Evolutionary conservation across 345 rosid species (phyloP), one percentile per base, ranked within the genome.

Genomic region (Limnanthes douglasii): DNA sequence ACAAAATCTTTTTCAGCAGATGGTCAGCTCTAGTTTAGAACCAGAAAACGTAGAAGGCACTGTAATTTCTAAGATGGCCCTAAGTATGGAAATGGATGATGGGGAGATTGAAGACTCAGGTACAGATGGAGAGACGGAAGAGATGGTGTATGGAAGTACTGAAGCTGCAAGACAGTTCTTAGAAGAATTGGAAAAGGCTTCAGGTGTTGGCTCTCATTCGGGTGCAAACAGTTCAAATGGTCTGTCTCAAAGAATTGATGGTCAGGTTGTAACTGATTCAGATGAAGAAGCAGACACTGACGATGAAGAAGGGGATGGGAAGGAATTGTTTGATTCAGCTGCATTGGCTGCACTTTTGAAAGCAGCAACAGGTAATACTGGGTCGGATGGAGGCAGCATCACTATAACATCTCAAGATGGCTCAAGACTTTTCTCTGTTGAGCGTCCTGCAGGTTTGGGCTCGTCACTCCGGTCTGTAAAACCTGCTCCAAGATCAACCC

Each of bases 261-360:
- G 83, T 29, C 88, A 82, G 73, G 51, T 86, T 65, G 76, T 61
- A 16, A 66, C 83, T 1, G 98, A 90, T 45, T 78, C 95, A 1
- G 92, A 83, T n/a, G 95, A 78, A 46, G 93, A 83, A 52, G 90
- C 32, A 13, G 94, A 83, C 47, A 66, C 90, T 12, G 97, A 88
- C 39, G 97, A 88, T 39, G n/a, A n/a, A n/a, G n/a, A n/a, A n/a
- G n/a, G n/a, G n/a, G 86, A 74, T 35, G 94, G 79, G 31, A 83
- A 69, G 62, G 79, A 83, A 70, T 48, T 74, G 37, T 83, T 83
- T 36, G 92, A 90, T 68, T 79, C 92, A 46, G 78, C 84, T 43
- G 82, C 95, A 22, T 69, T 88, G 69, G 73, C 84, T 25, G 95
- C 98, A 34, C 78, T 90, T 15, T 49, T 90, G 68, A 90, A 77